Percentiles rank a stretch among this genome's conserved stretches.
These are phyloP conservation scores for Auxenochlorella protothecoides DNA, from an alignment of 139 green algal genomes.

Conservation along the genomic window DNA sequence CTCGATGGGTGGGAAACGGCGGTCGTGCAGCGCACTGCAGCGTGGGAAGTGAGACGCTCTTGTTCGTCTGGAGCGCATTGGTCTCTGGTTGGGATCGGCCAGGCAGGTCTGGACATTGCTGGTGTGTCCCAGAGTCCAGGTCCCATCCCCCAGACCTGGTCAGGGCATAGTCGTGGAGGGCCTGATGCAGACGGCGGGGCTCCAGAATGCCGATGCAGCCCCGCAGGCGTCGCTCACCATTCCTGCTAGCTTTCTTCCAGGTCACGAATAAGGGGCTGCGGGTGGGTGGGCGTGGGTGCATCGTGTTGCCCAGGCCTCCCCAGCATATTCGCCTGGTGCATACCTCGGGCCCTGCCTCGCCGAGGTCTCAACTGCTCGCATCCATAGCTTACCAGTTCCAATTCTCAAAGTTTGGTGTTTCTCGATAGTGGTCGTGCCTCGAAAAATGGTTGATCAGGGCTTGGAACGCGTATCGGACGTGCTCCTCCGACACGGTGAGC, in stretches of 20 bases:
- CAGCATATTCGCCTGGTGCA: not conserved
- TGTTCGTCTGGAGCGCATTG: not conserved
- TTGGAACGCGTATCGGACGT: constrained; percentile 43
- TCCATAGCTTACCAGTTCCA: constrained; percentile 25
- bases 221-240: constrained; percentile 31
- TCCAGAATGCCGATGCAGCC: constrained; percentile 78
- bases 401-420: constrained; percentile 31
- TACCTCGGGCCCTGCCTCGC: not conserved
- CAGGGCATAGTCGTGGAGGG: constrained; percentile 64
- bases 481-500: constrained; percentile 14
- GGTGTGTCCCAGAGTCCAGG: not conserved
- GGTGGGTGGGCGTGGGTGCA: not conserved
- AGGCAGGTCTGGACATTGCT: not conserved
- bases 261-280: constrained; percentile 68
- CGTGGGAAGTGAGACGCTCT: not conserved
- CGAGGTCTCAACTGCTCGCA: no score
- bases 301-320: no score
- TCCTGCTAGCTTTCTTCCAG: constrained; percentile 49
- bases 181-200: constrained; percentile 38
- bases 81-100: not conserved
- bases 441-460: constrained; percentile 31
- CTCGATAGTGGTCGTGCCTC: constrained; percentile 2
- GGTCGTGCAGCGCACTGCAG: constrained; percentile 52
- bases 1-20: constrained; percentile 53
- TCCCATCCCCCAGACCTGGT: constrained; percentile 32